Evolutionary conservation across 2,329 filamentous ascomycete genomes (phyloP).

Genomic region (Sporothrix brunneoviolacea): DNA sequence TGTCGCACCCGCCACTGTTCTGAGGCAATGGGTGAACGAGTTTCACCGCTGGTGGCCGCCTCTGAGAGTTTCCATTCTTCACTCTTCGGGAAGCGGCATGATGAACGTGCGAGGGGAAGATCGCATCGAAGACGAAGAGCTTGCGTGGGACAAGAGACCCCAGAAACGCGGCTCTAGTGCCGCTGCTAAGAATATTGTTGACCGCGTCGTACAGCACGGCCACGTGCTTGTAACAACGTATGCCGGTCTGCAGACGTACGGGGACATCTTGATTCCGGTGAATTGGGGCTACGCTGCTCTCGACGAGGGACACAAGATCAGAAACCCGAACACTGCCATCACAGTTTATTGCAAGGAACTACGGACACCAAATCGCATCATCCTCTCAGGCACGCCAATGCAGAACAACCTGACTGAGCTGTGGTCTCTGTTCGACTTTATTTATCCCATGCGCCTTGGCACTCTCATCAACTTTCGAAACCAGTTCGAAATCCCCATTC

Average conservation of each 20-base stretch:
- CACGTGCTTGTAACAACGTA: slow-evolving; percentile 96
- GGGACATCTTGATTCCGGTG: slow-evolving; percentile 70
- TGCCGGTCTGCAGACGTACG: slow-evolving; percentile 88
- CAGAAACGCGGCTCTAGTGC: slow-evolving; percentile 47
- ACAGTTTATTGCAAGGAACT: slow-evolving; percentile 94
- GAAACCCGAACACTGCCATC: slow-evolving; percentile 91
- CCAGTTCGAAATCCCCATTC: slow-evolving; percentile 91
- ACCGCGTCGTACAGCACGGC: slow-evolving; percentile 73
- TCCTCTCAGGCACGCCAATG: slow-evolving; percentile 93
- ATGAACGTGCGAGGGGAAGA: slow-evolving; percentile 67
- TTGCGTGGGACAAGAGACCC: slow-evolving; percentile 38
- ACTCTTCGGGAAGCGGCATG: slow-evolving; percentile 96
- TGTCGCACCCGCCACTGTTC: slow-evolving; percentile 87
- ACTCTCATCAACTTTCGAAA: slow-evolving; percentile 85
- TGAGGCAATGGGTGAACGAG: slow-evolving; percentile 97
- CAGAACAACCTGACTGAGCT: slow-evolving; percentile 94
- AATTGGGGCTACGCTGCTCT: slow-evolving; percentile 92
- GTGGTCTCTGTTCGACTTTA: slow-evolving; percentile 97
- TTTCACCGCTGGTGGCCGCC: slow-evolving; percentile 99
- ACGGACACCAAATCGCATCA: slow-evolving; percentile 81
- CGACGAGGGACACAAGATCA: slow-evolving; percentile 96
- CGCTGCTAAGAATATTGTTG: slow-evolving; percentile 72
- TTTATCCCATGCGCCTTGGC: slow-evolving; percentile 91
- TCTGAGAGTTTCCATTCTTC: slow-evolving; percentile 88
- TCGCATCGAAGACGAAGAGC: slow-evolving; percentile 45